A percentile compares a stretch with the other conserved stretches of the same genome.
phyloP scores from a whole-genome alignment of 345 rosid species.

The Salix suchowensis region DNA sequence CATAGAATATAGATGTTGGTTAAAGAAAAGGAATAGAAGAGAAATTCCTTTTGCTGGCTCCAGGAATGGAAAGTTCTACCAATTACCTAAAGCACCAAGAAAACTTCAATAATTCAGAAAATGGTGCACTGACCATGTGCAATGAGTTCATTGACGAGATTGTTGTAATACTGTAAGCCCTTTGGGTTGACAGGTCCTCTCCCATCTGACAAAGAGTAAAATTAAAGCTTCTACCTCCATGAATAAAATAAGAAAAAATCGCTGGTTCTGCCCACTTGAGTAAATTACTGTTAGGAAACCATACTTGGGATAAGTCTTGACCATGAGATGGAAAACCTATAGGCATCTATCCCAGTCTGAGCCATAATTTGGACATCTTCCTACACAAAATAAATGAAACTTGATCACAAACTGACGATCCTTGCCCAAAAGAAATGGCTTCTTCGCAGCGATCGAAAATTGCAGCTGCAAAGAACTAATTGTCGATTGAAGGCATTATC shows the following conservation, averaged over 20 bases:
- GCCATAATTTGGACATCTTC: constrained; percentile 81
- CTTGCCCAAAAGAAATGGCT: neutral
- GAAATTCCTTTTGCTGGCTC: no score
- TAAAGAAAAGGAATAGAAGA: neutral
- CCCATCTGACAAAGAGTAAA: constrained; percentile 42
- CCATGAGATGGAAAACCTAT: constrained; percentile 77
- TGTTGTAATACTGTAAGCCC: constrained; percentile 56
- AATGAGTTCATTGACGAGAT: constrained; percentile 45
- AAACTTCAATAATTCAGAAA: neutral
- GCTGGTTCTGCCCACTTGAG: neutral
- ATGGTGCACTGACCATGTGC: constrained; percentile 33
- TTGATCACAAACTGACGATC: neutral
- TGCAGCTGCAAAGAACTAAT: neutral
- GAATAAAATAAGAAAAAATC: no score
- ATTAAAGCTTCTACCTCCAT: no score
- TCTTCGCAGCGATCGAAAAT: no score
- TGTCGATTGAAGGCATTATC: neutral
- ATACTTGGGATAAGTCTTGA: constrained; percentile 72
- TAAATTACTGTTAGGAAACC: neutral
- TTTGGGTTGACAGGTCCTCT: constrained; percentile 54
- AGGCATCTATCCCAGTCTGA: constrained; percentile 57
- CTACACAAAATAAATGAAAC: constrained; percentile 24
- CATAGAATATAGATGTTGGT: neutral
- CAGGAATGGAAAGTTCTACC: no score
- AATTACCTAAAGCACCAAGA: neutral